Conservation (phyloP, 129 eudicot species). For the Dittrichia graveolens region DNA sequence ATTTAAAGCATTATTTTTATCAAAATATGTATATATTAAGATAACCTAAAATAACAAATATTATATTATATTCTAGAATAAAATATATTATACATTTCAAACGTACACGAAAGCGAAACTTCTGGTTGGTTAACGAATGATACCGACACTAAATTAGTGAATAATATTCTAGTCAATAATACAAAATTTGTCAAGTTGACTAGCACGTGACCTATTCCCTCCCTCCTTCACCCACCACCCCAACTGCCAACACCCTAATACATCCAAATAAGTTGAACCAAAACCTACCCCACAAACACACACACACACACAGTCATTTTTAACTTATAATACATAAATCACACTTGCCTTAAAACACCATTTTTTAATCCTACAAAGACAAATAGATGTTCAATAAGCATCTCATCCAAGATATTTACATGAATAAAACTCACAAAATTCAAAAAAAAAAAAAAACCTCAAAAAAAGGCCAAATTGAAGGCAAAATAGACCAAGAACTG, state of each 20-base stretch:
- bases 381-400: conserved; percentile 28
- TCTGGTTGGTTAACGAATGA: conserved; percentile 25
- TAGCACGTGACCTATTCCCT: conserved; percentile 20
- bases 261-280: neutral
- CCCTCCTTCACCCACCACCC: conserved; percentile 4
- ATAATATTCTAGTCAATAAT: conserved; percentile 22
- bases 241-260: neutral
- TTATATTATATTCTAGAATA: no score
- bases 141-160: neutral
- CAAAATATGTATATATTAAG: no score
- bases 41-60: no score
- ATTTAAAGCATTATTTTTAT: no score
- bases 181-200: conserved; percentile 4
- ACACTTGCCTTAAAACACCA: conserved; percentile 17
- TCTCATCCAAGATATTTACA: neutral
- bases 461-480: neutral
- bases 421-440: neutral
- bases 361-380: conserved; percentile 25
- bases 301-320: neutral
- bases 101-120: conserved; percentile 26
- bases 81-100: neutral
- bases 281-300: conserved; percentile 26
- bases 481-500: neutral
- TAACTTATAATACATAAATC: conserved; percentile 19
- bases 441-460: neutral